Conservation (phyloP, 2,329 filamentous ascomycete genomes). For the Apiospora kogelbergensis region DNA sequence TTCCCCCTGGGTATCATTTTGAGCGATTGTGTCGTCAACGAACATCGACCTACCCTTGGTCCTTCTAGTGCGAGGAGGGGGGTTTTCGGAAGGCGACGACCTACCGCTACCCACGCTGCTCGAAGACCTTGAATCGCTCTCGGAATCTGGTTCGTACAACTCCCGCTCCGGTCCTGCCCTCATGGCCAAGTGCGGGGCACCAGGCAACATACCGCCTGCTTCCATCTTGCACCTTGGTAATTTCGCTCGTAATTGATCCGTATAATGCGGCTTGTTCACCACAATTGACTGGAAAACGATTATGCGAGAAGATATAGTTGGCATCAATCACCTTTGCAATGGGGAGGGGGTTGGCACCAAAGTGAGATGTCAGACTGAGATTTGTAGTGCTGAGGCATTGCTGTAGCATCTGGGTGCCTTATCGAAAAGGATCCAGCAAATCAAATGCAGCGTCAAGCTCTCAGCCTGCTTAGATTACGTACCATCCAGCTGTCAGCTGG, state of each 20-base stretch:
- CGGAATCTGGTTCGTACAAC: neutral
- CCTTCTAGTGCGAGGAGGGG: neutral
- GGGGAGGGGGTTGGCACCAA: neutral
- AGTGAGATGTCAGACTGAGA: neutral
- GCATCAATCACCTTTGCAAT: neutral
- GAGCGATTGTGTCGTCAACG: neutral
- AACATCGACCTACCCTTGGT: neutral
- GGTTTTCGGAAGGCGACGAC: neutral
- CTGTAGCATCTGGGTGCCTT: neutral
- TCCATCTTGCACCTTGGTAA: neutral
- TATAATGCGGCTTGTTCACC: no score
- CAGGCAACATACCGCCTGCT: neutral
- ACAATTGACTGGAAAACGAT: no score
- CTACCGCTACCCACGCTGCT: neutral
- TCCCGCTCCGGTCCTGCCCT: neutral
- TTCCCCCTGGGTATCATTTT: neutral
- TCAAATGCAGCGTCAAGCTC: neutral
- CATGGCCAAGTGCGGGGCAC: neutral
- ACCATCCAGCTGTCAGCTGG: neutral
- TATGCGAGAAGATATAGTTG: neutral
- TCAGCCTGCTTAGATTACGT: neutral
- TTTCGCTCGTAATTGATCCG: neutral
- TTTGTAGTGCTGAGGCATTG: neutral
- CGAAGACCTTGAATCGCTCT: neutral
- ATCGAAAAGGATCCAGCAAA: neutral